Evolutionary conservation across 768 basidiomycete species (phyloP).

Genomic region (Leccinum aurantiacum): DNA sequence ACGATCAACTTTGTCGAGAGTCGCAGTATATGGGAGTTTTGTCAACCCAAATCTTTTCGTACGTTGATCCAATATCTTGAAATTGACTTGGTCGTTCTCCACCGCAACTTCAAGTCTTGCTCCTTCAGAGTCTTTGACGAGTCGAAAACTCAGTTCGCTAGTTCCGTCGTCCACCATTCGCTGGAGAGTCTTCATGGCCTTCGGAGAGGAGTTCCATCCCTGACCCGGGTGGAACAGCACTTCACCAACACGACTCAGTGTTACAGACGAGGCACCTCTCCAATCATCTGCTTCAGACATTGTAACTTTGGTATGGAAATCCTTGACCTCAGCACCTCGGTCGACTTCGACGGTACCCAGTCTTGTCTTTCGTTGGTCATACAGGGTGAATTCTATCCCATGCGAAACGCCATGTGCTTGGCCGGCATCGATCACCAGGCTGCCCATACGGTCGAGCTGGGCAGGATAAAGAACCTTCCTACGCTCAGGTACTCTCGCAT

Average conservation of each 20-base stretch:
- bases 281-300: background rate
- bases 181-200: background rate
- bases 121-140: background rate
- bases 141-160: background rate
- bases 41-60: slow-evolving; percentile 3
- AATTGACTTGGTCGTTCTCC: background rate
- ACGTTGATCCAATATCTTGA: slow-evolving; percentile 6
- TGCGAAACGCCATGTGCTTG: slow-evolving; percentile 24
- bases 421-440: slow-evolving; percentile 25
- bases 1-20: background rate
- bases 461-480: slow-evolving; percentile 5
- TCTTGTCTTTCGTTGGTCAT: background rate
- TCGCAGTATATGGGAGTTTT: background rate
- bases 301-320: slow-evolving; percentile 11
- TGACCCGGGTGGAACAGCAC: background rate
- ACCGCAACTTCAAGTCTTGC: slow-evolving; percentile 1
- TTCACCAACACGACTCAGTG: background rate
- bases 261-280: background rate
- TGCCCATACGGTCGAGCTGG: background rate
- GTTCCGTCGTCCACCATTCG: background rate
- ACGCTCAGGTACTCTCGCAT: slow-evolving; percentile 14
- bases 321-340: background rate
- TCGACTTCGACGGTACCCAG: slow-evolving; percentile 1
- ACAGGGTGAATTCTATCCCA: slow-evolving; percentile 22
- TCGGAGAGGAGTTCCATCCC: background rate